Conservation (phyloP, 164 flowering plant species). For the Stephania yunnanensis region DNA sequence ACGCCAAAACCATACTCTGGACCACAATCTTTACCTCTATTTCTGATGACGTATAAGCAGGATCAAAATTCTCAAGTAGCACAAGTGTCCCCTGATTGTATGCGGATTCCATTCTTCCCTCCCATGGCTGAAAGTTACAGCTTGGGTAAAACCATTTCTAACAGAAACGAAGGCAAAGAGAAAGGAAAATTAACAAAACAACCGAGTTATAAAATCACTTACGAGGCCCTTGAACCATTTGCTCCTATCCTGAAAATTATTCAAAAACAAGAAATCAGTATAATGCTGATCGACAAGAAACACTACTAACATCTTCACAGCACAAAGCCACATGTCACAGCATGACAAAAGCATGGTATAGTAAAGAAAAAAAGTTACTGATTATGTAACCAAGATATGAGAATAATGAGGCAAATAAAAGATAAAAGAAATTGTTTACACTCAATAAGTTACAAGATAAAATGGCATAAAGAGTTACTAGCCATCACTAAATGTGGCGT, state of each 20-base stretch:
- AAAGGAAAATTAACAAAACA: neutral
- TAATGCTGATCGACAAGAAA: neutral
- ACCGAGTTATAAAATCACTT: neutral
- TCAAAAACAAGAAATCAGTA: neutral
- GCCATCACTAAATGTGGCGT: neutral
- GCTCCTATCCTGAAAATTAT: slow-evolving; percentile 2
- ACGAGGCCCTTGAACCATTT: slow-evolving; percentile 4
- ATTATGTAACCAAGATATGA: neutral
- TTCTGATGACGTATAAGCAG: slow-evolving; percentile 38
- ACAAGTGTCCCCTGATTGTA: slow-evolving; percentile 30
- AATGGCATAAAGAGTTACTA: neutral
- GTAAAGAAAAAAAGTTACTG: neutral
- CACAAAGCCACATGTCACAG: neutral
- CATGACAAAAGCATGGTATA: neutral
- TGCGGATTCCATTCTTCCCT: slow-evolving; percentile 29
- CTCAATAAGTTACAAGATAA: neutral
- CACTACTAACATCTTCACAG: neutral
- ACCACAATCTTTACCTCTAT: slow-evolving; percentile 32
- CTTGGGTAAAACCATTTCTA: neutral
- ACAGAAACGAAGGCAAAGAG: neutral
- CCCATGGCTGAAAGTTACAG: slow-evolving; percentile 30
- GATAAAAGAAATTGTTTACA: neutral
- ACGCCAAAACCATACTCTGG: neutral
- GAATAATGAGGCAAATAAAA: neutral
- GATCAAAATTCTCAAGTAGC: slow-evolving; percentile 43